phyloP scores from a whole-genome alignment of 129 eudicot genomes.

The Helianthus tuberosus region DNA sequence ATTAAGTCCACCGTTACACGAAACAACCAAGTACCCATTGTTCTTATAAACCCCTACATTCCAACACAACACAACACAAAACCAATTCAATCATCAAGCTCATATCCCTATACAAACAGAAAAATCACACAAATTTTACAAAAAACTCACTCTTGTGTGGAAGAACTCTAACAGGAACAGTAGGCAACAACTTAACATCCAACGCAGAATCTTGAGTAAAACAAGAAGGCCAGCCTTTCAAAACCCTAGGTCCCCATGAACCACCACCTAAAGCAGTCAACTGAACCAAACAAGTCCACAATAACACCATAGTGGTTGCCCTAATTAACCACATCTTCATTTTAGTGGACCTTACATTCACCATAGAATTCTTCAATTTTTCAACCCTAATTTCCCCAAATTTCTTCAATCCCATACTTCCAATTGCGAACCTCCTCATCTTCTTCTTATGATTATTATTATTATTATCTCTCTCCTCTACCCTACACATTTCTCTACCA shows the following conservation, averaged over 20 bases:
- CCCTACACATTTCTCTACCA: slow-evolving; percentile 43
- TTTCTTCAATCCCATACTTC: slow-evolving; percentile 72
- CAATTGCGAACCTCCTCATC: slow-evolving; percentile 42
- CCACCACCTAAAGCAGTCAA: slow-evolving; percentile 76
- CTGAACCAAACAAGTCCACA: slow-evolving; percentile 96
- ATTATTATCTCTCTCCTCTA: slow-evolving; percentile 39
- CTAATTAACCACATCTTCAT: slow-evolving; percentile 90
- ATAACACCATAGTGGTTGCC: slow-evolving; percentile 69
- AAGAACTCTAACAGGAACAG: slow-evolving; percentile 60
- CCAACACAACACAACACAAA: slow-evolving; percentile 26
- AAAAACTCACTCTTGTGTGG: slow-evolving; percentile 86
- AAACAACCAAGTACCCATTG: slow-evolving; percentile 93
- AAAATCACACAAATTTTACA: background rate
- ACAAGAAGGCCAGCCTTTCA: slow-evolving; percentile 93
- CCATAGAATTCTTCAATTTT: slow-evolving; percentile 49
- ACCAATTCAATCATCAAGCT: background rate
- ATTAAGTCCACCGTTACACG: slow-evolving; percentile 98
- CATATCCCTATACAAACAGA: background rate
- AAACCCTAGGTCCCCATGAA: slow-evolving; percentile 85
- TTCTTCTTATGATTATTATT: slow-evolving; percentile 37
- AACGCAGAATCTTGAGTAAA: slow-evolving; percentile 60
- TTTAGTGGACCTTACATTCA: slow-evolving; percentile 52
- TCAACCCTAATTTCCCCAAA: slow-evolving; percentile 56
- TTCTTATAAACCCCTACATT: slow-evolving; percentile 90
- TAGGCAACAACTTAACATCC: slow-evolving; percentile 44